A percentile compares a stretch with the other conserved stretches of the same genome.
Evolutionary conservation across 495 filamentous ascomycete genomes (phyloP).

Genomic region (Annulohypoxylon nitens): DNA sequence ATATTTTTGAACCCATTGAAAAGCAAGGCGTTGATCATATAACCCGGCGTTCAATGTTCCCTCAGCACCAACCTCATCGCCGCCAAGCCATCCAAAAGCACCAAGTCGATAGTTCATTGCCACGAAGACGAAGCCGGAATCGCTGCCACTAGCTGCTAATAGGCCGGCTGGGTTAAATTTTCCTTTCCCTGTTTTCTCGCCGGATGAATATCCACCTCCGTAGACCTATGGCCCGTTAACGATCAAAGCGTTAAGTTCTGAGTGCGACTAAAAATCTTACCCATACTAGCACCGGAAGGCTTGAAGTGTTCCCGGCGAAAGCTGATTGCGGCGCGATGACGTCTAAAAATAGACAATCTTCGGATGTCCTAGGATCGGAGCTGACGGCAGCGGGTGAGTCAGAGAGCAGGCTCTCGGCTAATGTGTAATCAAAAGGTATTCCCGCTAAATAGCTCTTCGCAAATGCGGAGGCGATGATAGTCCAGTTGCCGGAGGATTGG

Average conservation of each 20-base stretch:
- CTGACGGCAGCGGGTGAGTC: background rate
- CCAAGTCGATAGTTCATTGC: conserved; percentile 72
- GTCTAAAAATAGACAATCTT: conserved; percentile 13
- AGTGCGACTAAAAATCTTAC: background rate
- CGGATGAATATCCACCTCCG: conserved; percentile 11
- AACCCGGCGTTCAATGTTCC: conserved; percentile 67
- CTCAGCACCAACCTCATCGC: conserved; percentile 53
- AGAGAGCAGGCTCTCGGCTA: conserved; percentile 4
- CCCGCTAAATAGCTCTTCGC: conserved; percentile 4
- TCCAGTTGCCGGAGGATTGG: conserved; percentile 10
- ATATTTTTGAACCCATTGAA: conserved; percentile 68
- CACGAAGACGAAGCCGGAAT: conserved; percentile 62
- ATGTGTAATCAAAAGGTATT: background rate
- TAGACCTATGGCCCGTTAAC: conserved; percentile 3
- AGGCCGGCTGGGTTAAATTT: conserved; percentile 21
- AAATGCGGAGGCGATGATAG: conserved; percentile 2
- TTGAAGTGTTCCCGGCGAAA: background rate
- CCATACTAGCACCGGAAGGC: conserved; percentile 10
- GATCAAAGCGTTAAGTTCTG: no score
- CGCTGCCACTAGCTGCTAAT: background rate
- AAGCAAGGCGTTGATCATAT: conserved; percentile 63
- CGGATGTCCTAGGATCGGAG: conserved; percentile 4
- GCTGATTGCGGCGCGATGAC: conserved; percentile 13
- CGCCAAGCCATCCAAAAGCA: conserved; percentile 72
- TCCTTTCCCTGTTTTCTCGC: conserved; percentile 21